Conservation (phyloP, 495 filamentous ascomycete species). For the Coniosporium apollinis region DNA sequence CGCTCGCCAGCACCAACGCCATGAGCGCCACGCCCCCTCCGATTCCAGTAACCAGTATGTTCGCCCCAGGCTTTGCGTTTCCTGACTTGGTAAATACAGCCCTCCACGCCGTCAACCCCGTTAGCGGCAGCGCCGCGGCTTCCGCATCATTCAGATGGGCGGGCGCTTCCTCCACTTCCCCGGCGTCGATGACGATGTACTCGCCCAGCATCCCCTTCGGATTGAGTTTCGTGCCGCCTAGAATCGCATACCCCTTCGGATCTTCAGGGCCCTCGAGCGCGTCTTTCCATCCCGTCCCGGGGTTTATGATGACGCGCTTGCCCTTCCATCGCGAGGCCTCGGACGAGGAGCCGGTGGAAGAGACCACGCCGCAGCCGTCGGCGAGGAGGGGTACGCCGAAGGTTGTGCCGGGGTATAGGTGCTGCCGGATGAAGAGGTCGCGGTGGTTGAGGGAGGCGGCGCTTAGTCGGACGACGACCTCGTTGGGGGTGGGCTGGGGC, state of each 20-base stretch:
- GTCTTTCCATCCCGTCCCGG: constrained; percentile 56
- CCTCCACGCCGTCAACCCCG: constrained; percentile 75
- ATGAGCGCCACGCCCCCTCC: constrained; percentile 28
- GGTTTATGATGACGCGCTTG: constrained; percentile 60
- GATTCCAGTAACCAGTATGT: constrained; percentile 27
- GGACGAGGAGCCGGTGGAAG: constrained; percentile 38
- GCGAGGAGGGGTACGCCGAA: constrained; percentile 61
- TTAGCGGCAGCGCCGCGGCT: constrained; percentile 65
- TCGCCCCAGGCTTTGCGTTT: constrained; percentile 22
- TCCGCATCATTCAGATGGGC: constrained; percentile 51
- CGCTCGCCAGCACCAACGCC: constrained; percentile 23
- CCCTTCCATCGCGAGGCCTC: constrained; percentile 32
- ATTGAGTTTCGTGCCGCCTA: constrained; percentile 50
- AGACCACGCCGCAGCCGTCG: constrained; percentile 64
- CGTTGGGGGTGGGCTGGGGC: constrained; percentile 40
- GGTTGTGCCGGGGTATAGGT: constrained; percentile 70
- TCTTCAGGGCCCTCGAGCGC: constrained; percentile 58
- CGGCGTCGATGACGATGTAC: constrained; percentile 46
- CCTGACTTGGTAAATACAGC: constrained; percentile 48
- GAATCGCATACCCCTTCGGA: constrained; percentile 40
- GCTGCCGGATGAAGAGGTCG: constrained; percentile 80
- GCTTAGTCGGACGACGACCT: constrained; percentile 52
- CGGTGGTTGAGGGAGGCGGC: constrained; percentile 81
- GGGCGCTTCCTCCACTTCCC: constrained; percentile 59
- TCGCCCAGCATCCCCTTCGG: constrained; percentile 56